Base-by-base conservation (phyloP, 345 rosid genomes). In the Hypericum androsaemum region DNA sequence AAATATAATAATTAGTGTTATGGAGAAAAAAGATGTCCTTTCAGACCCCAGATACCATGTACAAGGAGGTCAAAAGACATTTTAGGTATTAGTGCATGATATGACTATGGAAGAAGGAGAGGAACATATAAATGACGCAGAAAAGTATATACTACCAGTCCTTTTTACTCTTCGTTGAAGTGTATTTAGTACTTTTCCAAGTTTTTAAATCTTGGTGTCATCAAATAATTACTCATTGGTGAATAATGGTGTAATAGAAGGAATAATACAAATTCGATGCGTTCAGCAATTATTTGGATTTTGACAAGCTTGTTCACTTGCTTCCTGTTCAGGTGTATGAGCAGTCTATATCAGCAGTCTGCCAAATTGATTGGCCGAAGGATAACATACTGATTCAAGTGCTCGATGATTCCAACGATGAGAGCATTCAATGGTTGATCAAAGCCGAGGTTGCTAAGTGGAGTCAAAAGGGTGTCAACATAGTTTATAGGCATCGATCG, bases 301-400 rank as follows among this genome's bases (percentile, higher is more conserved):
- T 43, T 62, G 46, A 57, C 42, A 8, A 13, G 40, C 52, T 37
- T 54, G 45, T 48, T 44, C 14, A 6, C 56, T 45, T 42, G 50
- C 50, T 44, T 59, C 56, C 4, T 22, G 32, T 68, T 37, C 63
- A 86, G 95, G 95, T 86, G 8, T 86, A 82, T 57, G 83, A 80
- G 47, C 89, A 86, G 66, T 86, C 95, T 43, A 86, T 82, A 39
- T 71, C 85, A 61, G 95, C 95, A 43, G 86, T 82, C 53, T 80
- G 95, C 65, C 95, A 82, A 64, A 70, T 86, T 57, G 85, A 82
- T 67, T 86, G 95, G 95, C 95, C 89, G 17, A 86, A 72, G 62
- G 88, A 86, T 36, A 64, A 73, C 17, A 37, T 86, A 43, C 58
- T 86, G 7, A 74, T 86, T 73, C 89, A 86, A 60, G 82, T 86